phyloP scores from a whole-genome alignment of 2,329 filamentous ascomycete species.

The Aspergillus alliaceus region DNA sequence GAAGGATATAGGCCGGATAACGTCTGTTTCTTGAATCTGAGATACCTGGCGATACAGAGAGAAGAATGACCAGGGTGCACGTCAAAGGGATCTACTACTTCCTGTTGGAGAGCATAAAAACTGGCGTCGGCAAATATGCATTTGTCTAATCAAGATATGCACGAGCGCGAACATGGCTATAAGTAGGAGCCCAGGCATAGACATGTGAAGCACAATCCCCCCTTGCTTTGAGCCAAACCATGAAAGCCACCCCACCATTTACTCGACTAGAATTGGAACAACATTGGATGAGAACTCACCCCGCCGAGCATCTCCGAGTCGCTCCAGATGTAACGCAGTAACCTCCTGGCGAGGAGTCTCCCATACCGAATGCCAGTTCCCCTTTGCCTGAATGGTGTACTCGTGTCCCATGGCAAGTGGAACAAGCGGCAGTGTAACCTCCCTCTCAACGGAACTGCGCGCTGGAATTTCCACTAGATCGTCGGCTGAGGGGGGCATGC shows the following conservation, averaged over 20 bases:
- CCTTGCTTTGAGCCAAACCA: no score
- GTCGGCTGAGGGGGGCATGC: constrained; percentile 28
- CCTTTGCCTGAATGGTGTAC: constrained; percentile 34
- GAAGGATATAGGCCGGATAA: no score
- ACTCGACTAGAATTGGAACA: constrained; percentile 15
- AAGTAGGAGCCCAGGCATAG: no score
- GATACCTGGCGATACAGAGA: no score
- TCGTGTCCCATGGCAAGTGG: constrained; percentile 29
- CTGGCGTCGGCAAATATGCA: not conserved
- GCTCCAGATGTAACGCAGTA: constrained; percentile 21
- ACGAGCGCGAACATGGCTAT: not conserved
- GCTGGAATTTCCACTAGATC: constrained; percentile 34
- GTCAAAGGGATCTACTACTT: not conserved
- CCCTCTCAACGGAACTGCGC: constrained; percentile 19
- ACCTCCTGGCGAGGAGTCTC: constrained; percentile 21
- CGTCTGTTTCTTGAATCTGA: no score
- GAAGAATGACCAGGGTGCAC: not conserved
- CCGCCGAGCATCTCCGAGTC: constrained; percentile 15
- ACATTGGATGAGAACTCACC: constrained; percentile 29
- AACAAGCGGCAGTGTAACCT: constrained; percentile 27
- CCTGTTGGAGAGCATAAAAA: not conserved
- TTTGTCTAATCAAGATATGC: not conserved
- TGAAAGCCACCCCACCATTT: no score
- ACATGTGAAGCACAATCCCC: no score
- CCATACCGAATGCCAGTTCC: constrained; percentile 40